These are phyloP conservation scores for Baorangia bicolor DNA, from an alignment of 768 basidiomycete species.

Conservation along the genomic window DNA sequence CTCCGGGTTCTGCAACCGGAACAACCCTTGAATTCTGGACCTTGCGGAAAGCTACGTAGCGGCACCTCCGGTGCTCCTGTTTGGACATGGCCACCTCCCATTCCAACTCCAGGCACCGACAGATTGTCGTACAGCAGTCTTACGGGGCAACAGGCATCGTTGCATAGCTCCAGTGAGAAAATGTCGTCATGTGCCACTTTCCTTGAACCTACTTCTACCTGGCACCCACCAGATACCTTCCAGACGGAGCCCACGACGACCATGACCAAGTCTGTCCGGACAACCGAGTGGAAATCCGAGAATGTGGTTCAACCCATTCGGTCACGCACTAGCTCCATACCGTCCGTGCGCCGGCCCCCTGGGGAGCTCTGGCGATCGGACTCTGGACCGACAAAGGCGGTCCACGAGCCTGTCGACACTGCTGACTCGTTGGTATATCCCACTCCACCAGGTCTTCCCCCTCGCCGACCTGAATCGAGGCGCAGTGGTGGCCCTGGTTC, in stretches of 20 bases:
- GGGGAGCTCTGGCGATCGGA: conserved; percentile 22
- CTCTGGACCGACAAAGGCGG: conserved; percentile 3
- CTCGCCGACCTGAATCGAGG: conserved; percentile 9
- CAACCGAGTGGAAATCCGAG: conserved; percentile 20
- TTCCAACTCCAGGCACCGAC: background rate
- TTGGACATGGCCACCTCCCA: conserved; percentile 27
- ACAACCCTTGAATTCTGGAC: conserved; percentile 11
- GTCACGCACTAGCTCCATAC: conserved; percentile 11
- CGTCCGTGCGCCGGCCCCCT: conserved; percentile 18
- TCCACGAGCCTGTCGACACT: background rate
- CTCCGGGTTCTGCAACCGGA: conserved; percentile 3
- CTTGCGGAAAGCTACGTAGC: conserved; percentile 9
- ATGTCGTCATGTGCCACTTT: conserved; percentile 8
- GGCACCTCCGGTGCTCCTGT: conserved; percentile 3
- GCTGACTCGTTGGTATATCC: background rate
- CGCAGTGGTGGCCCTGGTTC: conserved; percentile 6
- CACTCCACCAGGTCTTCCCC: conserved; percentile 24
- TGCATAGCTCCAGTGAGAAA: conserved; percentile 11
- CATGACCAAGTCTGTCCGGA: conserved; percentile 4
- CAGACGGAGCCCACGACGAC: background rate
- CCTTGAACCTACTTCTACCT: conserved; percentile 10
- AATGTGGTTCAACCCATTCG: conserved; percentile 18
- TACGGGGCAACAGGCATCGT: conserved; percentile 3
- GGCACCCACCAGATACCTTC: conserved; percentile 3
- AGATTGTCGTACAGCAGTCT: conserved; percentile 1